Evolutionary conservation across 2,329 filamentous ascomycete species (phyloP).

Genomic region (Tolypocladium guangdongense): DNA sequence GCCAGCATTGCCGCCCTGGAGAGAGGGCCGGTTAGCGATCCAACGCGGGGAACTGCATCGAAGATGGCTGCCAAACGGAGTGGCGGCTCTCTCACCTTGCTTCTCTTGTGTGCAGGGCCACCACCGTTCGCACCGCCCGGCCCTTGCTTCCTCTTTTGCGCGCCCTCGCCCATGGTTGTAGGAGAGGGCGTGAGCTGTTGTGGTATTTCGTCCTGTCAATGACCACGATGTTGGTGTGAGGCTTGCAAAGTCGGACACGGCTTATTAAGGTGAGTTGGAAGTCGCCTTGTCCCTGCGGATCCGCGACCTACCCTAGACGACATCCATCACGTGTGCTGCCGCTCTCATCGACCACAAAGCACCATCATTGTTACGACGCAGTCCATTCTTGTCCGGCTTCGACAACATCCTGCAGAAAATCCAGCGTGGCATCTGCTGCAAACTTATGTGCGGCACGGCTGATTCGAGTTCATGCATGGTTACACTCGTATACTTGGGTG

Average conservation of each 20-base stretch:
- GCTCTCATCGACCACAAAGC: background rate
- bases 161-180: conserved; percentile 17
- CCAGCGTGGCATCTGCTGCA: background rate
- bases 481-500: background rate
- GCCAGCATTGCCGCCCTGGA: conserved; percentile 39
- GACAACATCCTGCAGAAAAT: background rate
- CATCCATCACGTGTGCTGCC: background rate
- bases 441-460: background rate
- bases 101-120: conserved; percentile 24
- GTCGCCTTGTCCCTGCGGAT: background rate
- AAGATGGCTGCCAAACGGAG: background rate
- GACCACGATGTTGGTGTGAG: background rate
- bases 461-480: background rate
- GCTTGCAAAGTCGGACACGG: background rate
- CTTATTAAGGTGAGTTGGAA: background rate
- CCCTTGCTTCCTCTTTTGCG: conserved; percentile 24
- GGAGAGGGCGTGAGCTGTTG: background rate
- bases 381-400: too few relatives aligned
- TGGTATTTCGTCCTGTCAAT: background rate
- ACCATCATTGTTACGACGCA: background rate
- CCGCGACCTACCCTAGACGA: background rate
- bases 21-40: background rate
- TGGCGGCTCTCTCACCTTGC: conserved; percentile 21
- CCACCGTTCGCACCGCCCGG: conserved; percentile 13
- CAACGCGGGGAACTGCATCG: background rate